Percentiles rank a stretch among this genome's conserved stretches.
Conservation (phyloP, 2,329 filamentous ascomycete species). For the Arthrobotrys megalospora region DNA sequence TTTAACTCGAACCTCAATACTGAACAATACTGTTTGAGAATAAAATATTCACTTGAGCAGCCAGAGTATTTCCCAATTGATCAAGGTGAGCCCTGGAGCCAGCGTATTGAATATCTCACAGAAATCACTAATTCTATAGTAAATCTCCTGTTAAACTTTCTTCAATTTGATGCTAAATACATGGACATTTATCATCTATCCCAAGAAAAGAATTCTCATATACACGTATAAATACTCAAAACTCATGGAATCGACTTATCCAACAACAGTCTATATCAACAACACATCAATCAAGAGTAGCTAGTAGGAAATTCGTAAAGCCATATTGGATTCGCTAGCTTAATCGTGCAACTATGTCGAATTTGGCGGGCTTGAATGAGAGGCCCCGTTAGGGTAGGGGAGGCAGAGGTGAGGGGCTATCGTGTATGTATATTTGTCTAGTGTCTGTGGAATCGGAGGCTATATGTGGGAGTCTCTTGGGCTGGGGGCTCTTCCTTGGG, state of each 20-base stretch:
- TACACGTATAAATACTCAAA: neutral
- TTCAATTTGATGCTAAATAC: no score
- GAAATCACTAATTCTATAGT: no score
- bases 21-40: no score
- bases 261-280: slow-evolving; percentile 4
- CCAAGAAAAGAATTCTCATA: no score
- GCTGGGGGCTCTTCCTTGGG: neutral
- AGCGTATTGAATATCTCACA: no score
- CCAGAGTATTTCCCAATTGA: no score
- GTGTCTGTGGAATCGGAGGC: neutral
- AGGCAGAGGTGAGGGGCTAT: neutral
- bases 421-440: neutral
- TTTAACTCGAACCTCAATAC: no score
- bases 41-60: no score
- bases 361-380: neutral
- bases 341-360: neutral
- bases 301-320: slow-evolving; percentile 3
- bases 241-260: neutral
- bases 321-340: neutral
- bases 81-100: no score
- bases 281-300: neutral
- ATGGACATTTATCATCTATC: no score
- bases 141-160: no score
- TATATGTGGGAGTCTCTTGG: neutral
- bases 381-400: neutral